Base-by-base conservation (phyloP, 31 red algal species). In the Endocladia muricata region DNA sequence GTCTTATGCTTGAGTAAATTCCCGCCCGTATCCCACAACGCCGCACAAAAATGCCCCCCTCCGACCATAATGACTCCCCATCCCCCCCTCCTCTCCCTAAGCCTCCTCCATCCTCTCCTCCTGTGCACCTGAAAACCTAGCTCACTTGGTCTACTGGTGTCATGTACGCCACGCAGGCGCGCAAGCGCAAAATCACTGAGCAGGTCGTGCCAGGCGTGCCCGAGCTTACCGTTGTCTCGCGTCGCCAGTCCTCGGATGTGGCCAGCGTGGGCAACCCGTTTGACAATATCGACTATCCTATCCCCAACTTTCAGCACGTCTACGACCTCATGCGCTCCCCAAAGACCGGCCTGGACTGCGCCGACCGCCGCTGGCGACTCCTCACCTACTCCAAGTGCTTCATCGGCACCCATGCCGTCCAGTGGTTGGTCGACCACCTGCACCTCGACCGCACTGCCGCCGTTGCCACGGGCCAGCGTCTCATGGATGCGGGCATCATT, bases 401-500 rank as follows among this genome's bases (percentile, higher is more conserved):
- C 75, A 84, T 94, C 8, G 95, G 95, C 32, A 74, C 76, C 6
- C 91, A 98, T 68, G 91, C 91, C 22, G 91, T 98, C 15, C 66
- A 78, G 35, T 98, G 95, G 95, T 89, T 98, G 66, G 55, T 91
- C 49, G 77, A 59, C 36, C 88, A 91, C 73, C 74, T 98, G 3
- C 39, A 69, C 11, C 9, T 78, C 4, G 74, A 85, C 51, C 61
- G 78, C 19, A 31, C 70, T 1, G 81, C 85, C 38, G 95, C 95
- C 15, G 78, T 94, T 2, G 26, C 55, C 19, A 74, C 81, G 32
- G 95, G 95, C 52, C 95, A 98, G 65, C 82, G 77, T 43, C 87
- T 98, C 39, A 92, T 98, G 71, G 88, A 90, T 38, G 95, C 95
- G 3, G 95, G 95, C 4, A 70, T 98, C 17, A 78, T 98, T 37